Evolutionary conservation across 371 early-diverging fungal genomes (phyloP), one percentile per base, ranked within the genome.

Genomic region (Haplosporangium sp.): DNA sequence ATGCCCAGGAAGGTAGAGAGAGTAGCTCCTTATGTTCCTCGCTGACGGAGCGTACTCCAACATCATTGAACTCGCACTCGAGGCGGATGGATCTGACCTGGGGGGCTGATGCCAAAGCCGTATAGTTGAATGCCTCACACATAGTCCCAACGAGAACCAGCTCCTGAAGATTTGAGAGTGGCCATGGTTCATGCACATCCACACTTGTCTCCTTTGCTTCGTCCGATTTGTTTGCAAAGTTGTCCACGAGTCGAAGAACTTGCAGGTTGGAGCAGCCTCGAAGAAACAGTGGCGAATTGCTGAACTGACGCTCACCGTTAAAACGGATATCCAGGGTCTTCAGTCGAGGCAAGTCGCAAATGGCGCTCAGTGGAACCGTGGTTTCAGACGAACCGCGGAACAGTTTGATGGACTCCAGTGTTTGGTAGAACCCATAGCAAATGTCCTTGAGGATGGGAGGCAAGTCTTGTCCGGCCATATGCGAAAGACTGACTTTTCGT

Each of bases 81-180:
- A 73, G 47, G 2, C 45, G 64, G 45, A 73, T 23, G 21, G 53
- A 48, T 36, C 57, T 23, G 4, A 74, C 45, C 36, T 55, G 9
- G 11, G 60, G 69, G 0, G 69, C 40, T 29, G 56, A 18, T 12
- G 23, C 45, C 6, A 69, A 53, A 0, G 75, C 51, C 13, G 21
- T 61, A 16, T 69, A 69, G 54, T 64, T 74, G 57, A 74, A 74
- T 0, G 18, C n/a, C 13, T 52, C 55, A 36, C 61, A 69, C 12
- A 62, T 12, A 4, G 41, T 40, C 6, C 75, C 75, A 36, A 47
- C 20, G 18, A 74, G 61, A 7, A 41, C 56, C 42, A 74, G 58
- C 41, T 60, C 52, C 7, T 64, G 37, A 20, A 74, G 58, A 1
- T 55, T 37, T 0, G 75, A 69, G 4, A 74, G 52, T 10, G 56